Percentiles rank a stretch among this genome's conserved stretches.
Conservation (phyloP, 2,329 filamentous ascomycete species). For the Colletotrichum tofieldiae region DNA sequence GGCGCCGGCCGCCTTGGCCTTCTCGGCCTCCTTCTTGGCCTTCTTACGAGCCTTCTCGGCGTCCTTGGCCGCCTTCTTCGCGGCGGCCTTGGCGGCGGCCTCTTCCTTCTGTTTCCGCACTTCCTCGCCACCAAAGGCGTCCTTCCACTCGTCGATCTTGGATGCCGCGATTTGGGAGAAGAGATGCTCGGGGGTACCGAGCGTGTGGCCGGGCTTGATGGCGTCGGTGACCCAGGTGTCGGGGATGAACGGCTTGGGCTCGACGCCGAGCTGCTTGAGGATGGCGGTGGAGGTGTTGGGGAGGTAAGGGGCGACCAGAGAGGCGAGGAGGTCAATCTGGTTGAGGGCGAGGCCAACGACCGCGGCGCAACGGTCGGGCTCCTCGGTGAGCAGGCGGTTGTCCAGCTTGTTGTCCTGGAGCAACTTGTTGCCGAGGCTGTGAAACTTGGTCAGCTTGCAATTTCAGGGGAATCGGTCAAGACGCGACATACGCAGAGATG, state of each 20-base stretch:
- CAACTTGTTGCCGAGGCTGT: constrained; percentile 62
- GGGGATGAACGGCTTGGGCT: constrained; percentile 71
- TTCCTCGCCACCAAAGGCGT: constrained; percentile 77
- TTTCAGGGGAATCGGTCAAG: constrained; percentile 13
- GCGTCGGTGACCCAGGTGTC: constrained; percentile 75
- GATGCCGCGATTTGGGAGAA: constrained; percentile 88
- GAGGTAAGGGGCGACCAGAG: constrained; percentile 87
- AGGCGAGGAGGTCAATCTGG: constrained; percentile 85
- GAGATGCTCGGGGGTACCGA: constrained; percentile 84
- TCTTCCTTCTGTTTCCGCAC: constrained; percentile 79
- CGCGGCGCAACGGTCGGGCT: constrained; percentile 68
- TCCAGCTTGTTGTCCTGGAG: constrained; percentile 69
- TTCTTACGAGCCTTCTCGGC: constrained; percentile 67
- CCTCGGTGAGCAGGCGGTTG: constrained; percentile 68
- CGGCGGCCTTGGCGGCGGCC: constrained; percentile 64
- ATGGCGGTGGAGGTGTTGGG: constrained; percentile 84
- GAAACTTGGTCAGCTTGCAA: constrained; percentile 6
- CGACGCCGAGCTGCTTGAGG: constrained; percentile 79
- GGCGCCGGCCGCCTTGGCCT: constrained; percentile 24
- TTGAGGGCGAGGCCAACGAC: constrained; percentile 87
- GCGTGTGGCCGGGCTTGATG: constrained; percentile 82
- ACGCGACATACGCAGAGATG: constrained; percentile 66
- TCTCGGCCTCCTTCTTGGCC: constrained; percentile 54
- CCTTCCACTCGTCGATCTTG: constrained; percentile 88
- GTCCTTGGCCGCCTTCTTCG: constrained; percentile 66